Evolutionary conservation across 495 filamentous ascomycete species (phyloP).

Genomic region (Trypethelium eluteriae): DNA sequence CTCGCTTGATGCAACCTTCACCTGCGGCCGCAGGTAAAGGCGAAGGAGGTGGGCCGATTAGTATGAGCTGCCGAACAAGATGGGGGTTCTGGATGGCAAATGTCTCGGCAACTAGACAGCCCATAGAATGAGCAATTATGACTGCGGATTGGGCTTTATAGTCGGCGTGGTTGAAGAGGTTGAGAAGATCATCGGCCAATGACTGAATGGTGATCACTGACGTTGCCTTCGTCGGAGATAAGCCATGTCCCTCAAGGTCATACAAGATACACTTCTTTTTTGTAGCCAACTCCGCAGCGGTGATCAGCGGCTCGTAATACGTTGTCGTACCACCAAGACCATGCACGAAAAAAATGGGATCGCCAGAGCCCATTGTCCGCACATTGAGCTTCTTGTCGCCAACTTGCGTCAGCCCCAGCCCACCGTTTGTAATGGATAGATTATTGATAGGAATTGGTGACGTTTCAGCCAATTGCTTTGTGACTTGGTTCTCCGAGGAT

Average conservation of each 20-base stretch:
- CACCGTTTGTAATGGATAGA: slow-evolving; percentile 28
- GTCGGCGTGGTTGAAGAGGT: slow-evolving; percentile 29
- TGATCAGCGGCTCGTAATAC: slow-evolving; percentile 41
- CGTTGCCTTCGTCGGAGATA: slow-evolving; percentile 41
- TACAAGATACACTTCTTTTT: slow-evolving; percentile 27
- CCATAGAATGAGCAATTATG: slow-evolving; percentile 43
- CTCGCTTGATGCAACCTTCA: slow-evolving; percentile 39
- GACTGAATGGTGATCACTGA: slow-evolving; percentile 37
- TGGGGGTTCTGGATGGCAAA: slow-evolving; percentile 37
- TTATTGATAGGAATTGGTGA: slow-evolving; percentile 30
- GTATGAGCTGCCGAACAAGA: slow-evolving; percentile 37
- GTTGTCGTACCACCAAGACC: slow-evolving; percentile 42
- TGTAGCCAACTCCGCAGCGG: slow-evolving; percentile 21
- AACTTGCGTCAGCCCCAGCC: slow-evolving; percentile 36
- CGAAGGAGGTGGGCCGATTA: slow-evolving; percentile 39
- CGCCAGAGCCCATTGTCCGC: slow-evolving; percentile 27
- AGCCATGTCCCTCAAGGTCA: slow-evolving; percentile 51
- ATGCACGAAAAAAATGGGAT: slow-evolving; percentile 44
- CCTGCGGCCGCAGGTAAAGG: slow-evolving; percentile 41
- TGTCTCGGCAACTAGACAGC: slow-evolving; percentile 40
- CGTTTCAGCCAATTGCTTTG: slow-evolving; percentile 19
- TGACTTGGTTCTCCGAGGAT: slow-evolving; percentile 27
- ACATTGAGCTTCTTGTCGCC: slow-evolving; percentile 40
- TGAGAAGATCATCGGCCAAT: slow-evolving; percentile 40
- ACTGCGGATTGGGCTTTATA: slow-evolving; percentile 24